These are phyloP conservation scores for Fusarium sambucinum DNA, from an alignment of 2,329 filamentous ascomycete species.

Conservation along the genomic window DNA sequence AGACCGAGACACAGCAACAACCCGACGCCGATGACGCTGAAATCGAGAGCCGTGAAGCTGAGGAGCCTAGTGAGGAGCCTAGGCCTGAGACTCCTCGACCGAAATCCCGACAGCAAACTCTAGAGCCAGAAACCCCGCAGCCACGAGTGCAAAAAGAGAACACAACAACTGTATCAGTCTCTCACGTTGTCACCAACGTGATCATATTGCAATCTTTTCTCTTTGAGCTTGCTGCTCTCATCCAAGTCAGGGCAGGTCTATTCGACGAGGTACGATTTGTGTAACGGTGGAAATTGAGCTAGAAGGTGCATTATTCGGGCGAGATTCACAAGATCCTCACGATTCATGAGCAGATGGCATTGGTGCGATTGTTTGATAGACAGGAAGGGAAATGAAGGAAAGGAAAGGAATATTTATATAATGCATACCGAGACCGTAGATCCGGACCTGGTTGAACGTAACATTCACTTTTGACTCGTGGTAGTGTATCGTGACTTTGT, in stretches of 20 bases:
- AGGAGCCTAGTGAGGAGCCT: constrained; percentile 5
- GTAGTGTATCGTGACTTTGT: constrained; percentile 21
- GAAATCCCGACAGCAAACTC: constrained; percentile 20
- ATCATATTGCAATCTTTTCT: constrained; percentile 84
- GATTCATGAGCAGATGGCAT: constrained; percentile 46
- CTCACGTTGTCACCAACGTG: constrained; percentile 83
- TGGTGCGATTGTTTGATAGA: constrained; percentile 37
- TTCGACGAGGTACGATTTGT: constrained; percentile 80
- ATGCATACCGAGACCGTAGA: constrained; percentile 29
- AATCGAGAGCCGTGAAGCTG: not conserved
- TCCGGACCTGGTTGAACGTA: constrained; percentile 24
- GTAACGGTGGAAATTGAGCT: constrained; percentile 29
- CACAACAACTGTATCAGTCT: constrained; percentile 71
- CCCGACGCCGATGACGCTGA: not conserved
- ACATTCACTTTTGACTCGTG: constrained; percentile 7
- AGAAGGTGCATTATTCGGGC: constrained; percentile 12
- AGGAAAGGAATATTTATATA: constrained; percentile 17
- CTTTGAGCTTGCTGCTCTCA: constrained; percentile 78
- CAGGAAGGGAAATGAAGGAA: not conserved
- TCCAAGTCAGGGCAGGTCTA: constrained; percentile 79
- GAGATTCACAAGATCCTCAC: constrained; percentile 36
- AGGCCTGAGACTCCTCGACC: constrained; percentile 20
- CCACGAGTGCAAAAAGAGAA: constrained; percentile 38
- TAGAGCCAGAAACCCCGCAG: constrained; percentile 36
- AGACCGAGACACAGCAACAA: not conserved